These are phyloP conservation scores for Euclidium syriacum DNA, from an alignment of 345 rosid genomes.

Conservation along the genomic window DNA sequence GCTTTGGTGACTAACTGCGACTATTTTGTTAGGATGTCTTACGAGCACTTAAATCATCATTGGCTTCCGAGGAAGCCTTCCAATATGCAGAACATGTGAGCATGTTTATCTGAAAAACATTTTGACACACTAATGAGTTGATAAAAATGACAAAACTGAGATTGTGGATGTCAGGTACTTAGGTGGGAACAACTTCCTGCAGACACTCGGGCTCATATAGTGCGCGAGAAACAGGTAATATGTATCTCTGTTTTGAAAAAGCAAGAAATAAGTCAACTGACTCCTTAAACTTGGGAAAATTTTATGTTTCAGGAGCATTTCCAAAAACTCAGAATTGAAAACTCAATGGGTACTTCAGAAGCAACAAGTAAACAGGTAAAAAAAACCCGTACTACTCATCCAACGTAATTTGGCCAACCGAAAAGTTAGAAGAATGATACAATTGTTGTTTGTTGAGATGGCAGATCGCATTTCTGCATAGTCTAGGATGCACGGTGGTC, in stretches of 20 bases:
- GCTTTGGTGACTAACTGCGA: slow-evolving; percentile 10
- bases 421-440: not conserved
- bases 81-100: slow-evolving; percentile 90
- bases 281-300: not conserved
- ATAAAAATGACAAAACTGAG: not conserved
- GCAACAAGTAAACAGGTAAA: slow-evolving; percentile 87
- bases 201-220: slow-evolving; percentile 70
- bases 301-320: slow-evolving; percentile 63
- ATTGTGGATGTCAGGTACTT: slow-evolving; percentile 45
- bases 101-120: not conserved
- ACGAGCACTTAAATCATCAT: slow-evolving; percentile 53
- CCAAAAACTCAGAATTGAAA: slow-evolving; percentile 76
- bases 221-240: slow-evolving; percentile 85
- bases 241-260: not conserved
- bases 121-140: not conserved
- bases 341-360: slow-evolving; percentile 72
- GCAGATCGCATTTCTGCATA: slow-evolving; percentile 68
- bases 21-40: slow-evolving; percentile 59
- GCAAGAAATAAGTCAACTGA: not conserved
- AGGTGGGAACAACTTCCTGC: slow-evolving; percentile 95
- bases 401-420: not conserved
- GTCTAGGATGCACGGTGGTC: slow-evolving; percentile 68
- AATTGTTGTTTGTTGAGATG: not conserved
- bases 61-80: slow-evolving; percentile 61
- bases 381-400: not conserved